A percentile compares a stretch with the other conserved stretches of the same genome.
These are phyloP conservation scores for Papilionanthe hybrid DNA, from an alignment of 116 monocot species.

Conservation along the genomic window DNA sequence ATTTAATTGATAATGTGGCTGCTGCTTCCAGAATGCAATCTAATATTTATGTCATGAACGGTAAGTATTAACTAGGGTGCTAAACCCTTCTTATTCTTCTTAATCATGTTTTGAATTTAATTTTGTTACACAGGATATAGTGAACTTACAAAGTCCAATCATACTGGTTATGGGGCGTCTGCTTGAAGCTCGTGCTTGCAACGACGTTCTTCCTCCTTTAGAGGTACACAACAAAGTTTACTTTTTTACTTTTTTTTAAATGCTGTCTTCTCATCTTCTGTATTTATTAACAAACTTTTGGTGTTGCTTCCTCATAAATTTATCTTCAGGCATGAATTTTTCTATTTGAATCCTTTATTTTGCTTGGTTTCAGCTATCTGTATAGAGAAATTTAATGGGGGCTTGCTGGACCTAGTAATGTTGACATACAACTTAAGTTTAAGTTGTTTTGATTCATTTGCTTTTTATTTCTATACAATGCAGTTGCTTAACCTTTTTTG, in stretches of 20 bases:
- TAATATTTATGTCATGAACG: slow-evolving; percentile 13
- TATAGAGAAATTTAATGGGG: not conserved
- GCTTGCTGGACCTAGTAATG: too few species aligned
- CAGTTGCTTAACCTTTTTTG: too few species aligned
- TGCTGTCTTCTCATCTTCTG: not conserved
- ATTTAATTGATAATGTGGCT: slow-evolving; percentile 22
- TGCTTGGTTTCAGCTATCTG: not conserved
- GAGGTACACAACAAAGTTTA: slow-evolving; percentile 15
- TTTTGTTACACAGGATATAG: slow-evolving; percentile 18
- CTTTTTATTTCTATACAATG: too few species aligned
- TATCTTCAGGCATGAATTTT: not conserved
- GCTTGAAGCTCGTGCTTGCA: slow-evolving; percentile 21
- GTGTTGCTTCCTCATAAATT: not conserved
- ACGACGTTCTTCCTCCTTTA: slow-evolving; percentile 21
- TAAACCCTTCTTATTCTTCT: slow-evolving; percentile 3
- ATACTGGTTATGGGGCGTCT: slow-evolving; percentile 18
- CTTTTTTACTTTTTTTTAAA: not conserved
- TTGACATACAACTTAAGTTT: too few species aligned
- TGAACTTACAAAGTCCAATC: slow-evolving; percentile 27
- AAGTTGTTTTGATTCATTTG: too few species aligned
- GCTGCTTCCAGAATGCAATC: slow-evolving; percentile 16
- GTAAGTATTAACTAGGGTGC: slow-evolving; percentile 9
- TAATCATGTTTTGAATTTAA: slow-evolving; percentile 5
- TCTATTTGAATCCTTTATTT: not conserved
- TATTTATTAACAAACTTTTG: not conserved